These are phyloP conservation scores for Fusarium drepaniforme DNA, from an alignment of 2,329 filamentous ascomycete species.

Conservation along the genomic window DNA sequence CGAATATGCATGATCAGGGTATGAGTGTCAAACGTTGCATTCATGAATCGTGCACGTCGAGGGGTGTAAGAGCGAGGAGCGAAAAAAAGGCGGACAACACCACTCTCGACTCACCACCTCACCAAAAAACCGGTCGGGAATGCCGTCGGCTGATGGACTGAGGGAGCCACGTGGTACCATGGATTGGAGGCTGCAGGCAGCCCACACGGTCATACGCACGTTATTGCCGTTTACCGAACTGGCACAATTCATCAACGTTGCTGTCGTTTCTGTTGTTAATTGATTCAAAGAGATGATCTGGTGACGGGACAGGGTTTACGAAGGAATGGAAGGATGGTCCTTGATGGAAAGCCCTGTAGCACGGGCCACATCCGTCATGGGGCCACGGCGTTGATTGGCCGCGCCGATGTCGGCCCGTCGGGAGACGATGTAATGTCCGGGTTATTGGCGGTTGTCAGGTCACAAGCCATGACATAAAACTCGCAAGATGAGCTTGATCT, in stretches of 20 bases:
- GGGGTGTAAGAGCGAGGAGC: constrained; percentile 3
- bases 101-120: constrained; percentile 20
- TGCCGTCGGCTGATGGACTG: constrained; percentile 19
- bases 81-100: constrained; percentile 13
- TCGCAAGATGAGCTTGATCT: background rate
- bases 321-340: background rate
- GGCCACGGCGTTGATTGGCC: background rate
- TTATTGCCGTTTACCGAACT: background rate
- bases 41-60: background rate
- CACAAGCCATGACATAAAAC: background rate
- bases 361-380: background rate
- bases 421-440: background rate
- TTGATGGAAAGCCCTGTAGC: background rate
- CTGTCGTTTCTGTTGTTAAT: background rate
- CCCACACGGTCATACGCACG: background rate
- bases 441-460: background rate
- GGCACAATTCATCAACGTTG: background rate
- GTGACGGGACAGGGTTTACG: background rate
- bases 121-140: constrained; percentile 7
- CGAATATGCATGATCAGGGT: background rate
- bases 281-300: background rate
- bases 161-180: constrained; percentile 25
- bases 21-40: background rate
- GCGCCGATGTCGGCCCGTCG: background rate
- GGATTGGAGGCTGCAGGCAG: background rate